Evolutionary conservation across 495 filamentous ascomycete genomes (phyloP).

Genomic region (Aspergillus cavernicola): DNA sequence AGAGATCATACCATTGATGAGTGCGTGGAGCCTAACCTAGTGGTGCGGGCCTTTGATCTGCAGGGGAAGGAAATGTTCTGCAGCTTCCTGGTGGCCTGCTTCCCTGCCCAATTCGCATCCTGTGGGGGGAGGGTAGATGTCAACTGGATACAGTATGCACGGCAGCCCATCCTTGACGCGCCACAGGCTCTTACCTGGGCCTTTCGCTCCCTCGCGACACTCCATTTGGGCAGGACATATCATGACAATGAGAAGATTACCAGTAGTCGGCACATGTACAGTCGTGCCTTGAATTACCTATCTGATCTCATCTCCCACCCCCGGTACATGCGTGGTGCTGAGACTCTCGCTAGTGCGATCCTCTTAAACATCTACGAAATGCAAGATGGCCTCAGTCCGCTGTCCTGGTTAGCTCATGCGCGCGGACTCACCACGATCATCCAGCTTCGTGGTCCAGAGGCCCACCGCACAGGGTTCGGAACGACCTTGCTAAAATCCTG

Average conservation of each 20-base stretch:
- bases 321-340: constrained; percentile 5
- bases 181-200: constrained; percentile 12
- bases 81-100: constrained; percentile 11
- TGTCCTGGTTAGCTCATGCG: constrained; percentile 27
- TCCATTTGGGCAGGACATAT: constrained; percentile 9
- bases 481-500: constrained; percentile 20
- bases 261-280: constrained; percentile 18
- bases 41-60: constrained; percentile 6
- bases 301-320: constrained; percentile 5
- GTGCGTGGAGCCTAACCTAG: constrained; percentile 14
- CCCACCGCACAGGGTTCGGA: constrained; percentile 23
- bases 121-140: constrained; percentile 8
- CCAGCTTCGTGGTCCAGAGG: constrained; percentile 20
- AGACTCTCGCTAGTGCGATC: constrained; percentile 17
- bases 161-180: not conserved
- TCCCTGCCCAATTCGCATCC: constrained; percentile 15
- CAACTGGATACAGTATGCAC: constrained; percentile 12
- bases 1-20: constrained; percentile 12
- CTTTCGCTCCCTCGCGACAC: constrained; percentile 6
- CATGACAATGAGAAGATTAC: constrained; percentile 6
- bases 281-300: constrained; percentile 9
- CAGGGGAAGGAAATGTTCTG: constrained; percentile 18
- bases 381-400: constrained; percentile 18
- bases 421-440: constrained; percentile 26
- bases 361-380: constrained; percentile 28